These are phyloP conservation scores for Boletellus ananiceps DNA, from an alignment of 768 basidiomycete species.

Conservation along the genomic window DNA sequence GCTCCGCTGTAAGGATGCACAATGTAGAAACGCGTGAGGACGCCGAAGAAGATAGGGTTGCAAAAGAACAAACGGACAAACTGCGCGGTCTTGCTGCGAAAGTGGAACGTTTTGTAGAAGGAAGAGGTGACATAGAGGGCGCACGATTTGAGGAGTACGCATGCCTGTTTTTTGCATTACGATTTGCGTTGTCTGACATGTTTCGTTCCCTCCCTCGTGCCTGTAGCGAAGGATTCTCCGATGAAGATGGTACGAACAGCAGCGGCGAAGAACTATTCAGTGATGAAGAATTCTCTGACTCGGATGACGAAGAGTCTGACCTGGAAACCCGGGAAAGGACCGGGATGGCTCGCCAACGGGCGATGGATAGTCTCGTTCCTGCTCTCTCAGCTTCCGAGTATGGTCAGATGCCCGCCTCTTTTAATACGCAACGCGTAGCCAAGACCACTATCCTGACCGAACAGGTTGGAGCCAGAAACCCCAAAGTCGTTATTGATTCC, in stretches of 20 bases:
- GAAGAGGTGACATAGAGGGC: constrained; percentile 84
- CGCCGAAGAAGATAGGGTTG: constrained; percentile 39
- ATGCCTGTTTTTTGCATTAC: neutral
- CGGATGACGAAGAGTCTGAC: constrained; percentile 40
- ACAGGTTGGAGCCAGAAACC: constrained; percentile 25
- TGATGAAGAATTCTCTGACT: constrained; percentile 42
- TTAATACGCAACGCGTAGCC: constrained; percentile 66
- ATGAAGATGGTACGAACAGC: constrained; percentile 43
- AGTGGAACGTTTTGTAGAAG: constrained; percentile 88
- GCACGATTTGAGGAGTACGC: constrained; percentile 85
- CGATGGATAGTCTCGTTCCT: constrained; percentile 80
- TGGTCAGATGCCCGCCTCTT: constrained; percentile 78
- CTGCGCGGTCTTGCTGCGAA: constrained; percentile 76
- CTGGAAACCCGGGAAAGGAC: constrained; percentile 28
- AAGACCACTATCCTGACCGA: constrained; percentile 43
- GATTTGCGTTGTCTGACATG: constrained; percentile 1
- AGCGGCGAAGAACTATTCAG: constrained; percentile 33
- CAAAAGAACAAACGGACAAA: constrained; percentile 62
- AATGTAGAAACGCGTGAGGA: constrained; percentile 46
- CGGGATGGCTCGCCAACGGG: constrained; percentile 47
- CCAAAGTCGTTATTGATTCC: neutral
- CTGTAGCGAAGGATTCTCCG: constrained; percentile 62
- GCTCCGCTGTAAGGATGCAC: constrained; percentile 19
- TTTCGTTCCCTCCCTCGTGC: neutral
- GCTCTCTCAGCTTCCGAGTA: constrained; percentile 79